Evolutionary conservation across 345 rosid genomes (phyloP).

Genomic region (Syzygium aromaticum): DNA sequence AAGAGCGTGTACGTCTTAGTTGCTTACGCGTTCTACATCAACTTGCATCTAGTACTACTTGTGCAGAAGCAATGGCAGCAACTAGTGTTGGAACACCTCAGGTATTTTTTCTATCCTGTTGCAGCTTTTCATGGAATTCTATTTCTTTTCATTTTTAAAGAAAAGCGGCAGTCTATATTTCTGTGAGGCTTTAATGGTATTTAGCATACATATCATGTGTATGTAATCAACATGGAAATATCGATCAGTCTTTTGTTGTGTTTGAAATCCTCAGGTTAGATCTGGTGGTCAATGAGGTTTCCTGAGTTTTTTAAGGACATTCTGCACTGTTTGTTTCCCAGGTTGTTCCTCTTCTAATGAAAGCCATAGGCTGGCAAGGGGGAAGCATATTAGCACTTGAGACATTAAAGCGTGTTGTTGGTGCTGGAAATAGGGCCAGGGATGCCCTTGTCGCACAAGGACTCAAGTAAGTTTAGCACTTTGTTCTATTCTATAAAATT

Average conservation of each 20-base stretch:
- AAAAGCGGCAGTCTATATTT: not conserved
- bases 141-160: not conserved
- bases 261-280: not conserved
- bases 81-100: conserved; percentile 93
- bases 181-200: not conserved
- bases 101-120: conserved; percentile 22
- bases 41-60: conserved; percentile 91
- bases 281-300: not conserved
- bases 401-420: conserved; percentile 92
- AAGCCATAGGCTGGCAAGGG: conserved; percentile 99
- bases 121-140: not conserved
- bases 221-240: not conserved
- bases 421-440: conserved; percentile 97
- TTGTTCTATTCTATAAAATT: not conserved
- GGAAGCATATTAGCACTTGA: conserved; percentile 98
- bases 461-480: conserved; percentile 54
- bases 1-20: conserved; percentile 95
- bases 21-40: conserved; percentile 97
- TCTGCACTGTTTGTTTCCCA: conserved; percentile 11
- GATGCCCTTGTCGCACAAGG: conserved; percentile 99
- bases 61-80: conserved; percentile 99
- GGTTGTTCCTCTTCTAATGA: conserved; percentile 99
- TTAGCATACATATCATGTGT: not conserved
- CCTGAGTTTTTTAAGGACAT: conserved; percentile 1
- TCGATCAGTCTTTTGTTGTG: not conserved